phyloP scores from a whole-genome alignment of 2,329 filamentous ascomycete species.

The Cryphonectria naterciae region DNA sequence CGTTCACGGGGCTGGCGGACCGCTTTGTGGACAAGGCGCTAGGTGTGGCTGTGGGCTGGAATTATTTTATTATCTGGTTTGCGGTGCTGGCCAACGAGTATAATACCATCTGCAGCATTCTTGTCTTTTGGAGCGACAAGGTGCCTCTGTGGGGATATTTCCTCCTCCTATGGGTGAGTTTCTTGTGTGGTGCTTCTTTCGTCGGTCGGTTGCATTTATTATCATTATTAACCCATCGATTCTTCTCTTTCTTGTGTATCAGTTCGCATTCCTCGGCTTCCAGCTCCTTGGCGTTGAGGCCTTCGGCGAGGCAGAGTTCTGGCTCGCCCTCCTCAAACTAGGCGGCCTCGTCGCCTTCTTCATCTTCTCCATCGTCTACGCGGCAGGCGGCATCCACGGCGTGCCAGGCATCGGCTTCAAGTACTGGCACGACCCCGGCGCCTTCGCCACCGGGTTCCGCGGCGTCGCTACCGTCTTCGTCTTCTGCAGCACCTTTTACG shows the following conservation, averaged over 20 bases:
- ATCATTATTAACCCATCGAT: no score
- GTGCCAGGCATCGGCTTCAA: slow-evolving; percentile 67
- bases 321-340: slow-evolving; percentile 75
- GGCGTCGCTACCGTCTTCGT: slow-evolving; percentile 70
- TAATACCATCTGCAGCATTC: slow-evolving; percentile 68
- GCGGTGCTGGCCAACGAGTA: slow-evolving; percentile 72
- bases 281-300: slow-evolving; percentile 74
- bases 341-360: slow-evolving; percentile 72
- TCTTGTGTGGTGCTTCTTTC: background rate
- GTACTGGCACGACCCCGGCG: slow-evolving; percentile 74
- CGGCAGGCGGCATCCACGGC: slow-evolving; percentile 67
- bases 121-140: slow-evolving; percentile 67
- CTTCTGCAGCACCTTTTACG: slow-evolving; percentile 72
- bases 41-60: slow-evolving; percentile 71
- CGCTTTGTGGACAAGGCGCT: slow-evolving; percentile 74
- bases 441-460: slow-evolving; percentile 70
- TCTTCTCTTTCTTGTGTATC: no score
- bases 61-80: slow-evolving; percentile 70
- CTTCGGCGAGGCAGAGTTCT: slow-evolving; percentile 81
- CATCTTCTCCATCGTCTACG: slow-evolving; percentile 74
- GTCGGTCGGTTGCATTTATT: no score
- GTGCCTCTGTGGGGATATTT: slow-evolving; percentile 71
- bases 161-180: slow-evolving; percentile 69
- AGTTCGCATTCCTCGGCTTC: slow-evolving; percentile 64
- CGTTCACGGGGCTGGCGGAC: slow-evolving; percentile 71